Conservation (phyloP, 768 basidiomycete genomes). For the Termitomyces sp. region DNA sequence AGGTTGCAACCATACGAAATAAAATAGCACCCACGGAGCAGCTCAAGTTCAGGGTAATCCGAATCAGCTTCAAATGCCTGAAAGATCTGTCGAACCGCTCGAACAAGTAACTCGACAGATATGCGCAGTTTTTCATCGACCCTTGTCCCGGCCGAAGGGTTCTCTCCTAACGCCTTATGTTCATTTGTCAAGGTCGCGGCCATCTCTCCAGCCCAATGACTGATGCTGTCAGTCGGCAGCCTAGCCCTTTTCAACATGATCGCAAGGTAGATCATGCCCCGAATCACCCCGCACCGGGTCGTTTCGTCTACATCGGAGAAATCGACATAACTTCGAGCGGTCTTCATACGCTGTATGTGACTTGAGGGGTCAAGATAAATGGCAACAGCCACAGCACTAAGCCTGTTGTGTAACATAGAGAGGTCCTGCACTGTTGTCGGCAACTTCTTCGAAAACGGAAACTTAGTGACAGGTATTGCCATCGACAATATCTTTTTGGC, state of each 20-base stretch:
- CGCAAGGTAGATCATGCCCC: constrained; percentile 67
- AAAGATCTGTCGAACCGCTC: constrained; percentile 18
- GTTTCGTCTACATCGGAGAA: constrained; percentile 61
- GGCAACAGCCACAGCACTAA: constrained; percentile 65
- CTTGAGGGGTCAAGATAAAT: constrained; percentile 56
- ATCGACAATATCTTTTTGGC: constrained; percentile 67
- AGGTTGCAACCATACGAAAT: neutral
- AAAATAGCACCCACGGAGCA: constrained; percentile 23
- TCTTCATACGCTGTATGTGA: constrained; percentile 48
- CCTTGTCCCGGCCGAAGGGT: neutral
- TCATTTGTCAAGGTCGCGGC: constrained; percentile 50
- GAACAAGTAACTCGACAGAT: constrained; percentile 10
- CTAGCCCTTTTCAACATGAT: constrained; percentile 52
- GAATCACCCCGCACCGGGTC: constrained; percentile 66
- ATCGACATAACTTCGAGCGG: constrained; percentile 58
- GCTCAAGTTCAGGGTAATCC: constrained; percentile 56
- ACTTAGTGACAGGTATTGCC: constrained; percentile 63
- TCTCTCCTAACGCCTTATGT: constrained; percentile 24
- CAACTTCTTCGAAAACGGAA: constrained; percentile 52
- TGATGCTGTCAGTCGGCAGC: constrained; percentile 43
- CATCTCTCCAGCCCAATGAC: constrained; percentile 64
- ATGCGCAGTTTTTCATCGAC: neutral
- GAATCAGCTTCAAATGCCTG: constrained; percentile 1
- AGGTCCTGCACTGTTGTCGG: constrained; percentile 51
- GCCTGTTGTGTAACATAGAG: constrained; percentile 79